Base-by-base conservation (phyloP, 1,284 basidiomycete genomes). In the Macrocystidia cucumis region DNA sequence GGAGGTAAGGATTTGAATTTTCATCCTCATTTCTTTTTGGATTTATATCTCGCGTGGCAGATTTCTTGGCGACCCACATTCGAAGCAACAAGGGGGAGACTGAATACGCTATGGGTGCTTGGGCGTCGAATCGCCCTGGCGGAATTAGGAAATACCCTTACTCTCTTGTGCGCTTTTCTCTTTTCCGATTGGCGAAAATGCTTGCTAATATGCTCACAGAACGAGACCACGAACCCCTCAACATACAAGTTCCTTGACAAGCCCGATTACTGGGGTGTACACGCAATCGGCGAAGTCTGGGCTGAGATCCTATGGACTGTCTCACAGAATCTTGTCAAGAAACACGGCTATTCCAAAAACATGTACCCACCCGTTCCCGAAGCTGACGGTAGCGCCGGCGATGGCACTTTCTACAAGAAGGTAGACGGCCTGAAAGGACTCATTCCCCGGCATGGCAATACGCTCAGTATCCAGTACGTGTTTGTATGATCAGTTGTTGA, bases 221-320 rank as follows among this genome's bases (percentile, higher is more conserved):
- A 91, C 63, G 60, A 68, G 27, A 77, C 75, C 8, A 52, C 85
- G 57, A 97, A 96, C 69, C 93, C 91, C 0, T 88, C 85, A 41
- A 88, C 82, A 1, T 98, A 97, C 73, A 86, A 91, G 74, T 93
- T 86, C n/a, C 82, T 98, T 28, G 91, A 97, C 68, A 85, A 86
- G 60, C 83, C 87, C 6, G 86, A 86, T 12, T 92, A 91, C 65
- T 92, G 86, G 82, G 86, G 86, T 36, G 88, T 91, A 41, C 89
- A 92, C 56, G 86, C 88, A 25, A 86, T 92, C 42, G 91, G 91
- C 40, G 91, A 93, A 62, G 92, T 97, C 40, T 97, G 92, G 92
- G 92, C 92, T 12, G 72, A 96, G 65, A 82, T 96, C 41, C 81
- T 97, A 40, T 96, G 89, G 78, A 75, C 91, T 46, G 68, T 91